Conservation (phyloP, 2,329 filamentous ascomycete species). For the Verticillium longisporum region DNA sequence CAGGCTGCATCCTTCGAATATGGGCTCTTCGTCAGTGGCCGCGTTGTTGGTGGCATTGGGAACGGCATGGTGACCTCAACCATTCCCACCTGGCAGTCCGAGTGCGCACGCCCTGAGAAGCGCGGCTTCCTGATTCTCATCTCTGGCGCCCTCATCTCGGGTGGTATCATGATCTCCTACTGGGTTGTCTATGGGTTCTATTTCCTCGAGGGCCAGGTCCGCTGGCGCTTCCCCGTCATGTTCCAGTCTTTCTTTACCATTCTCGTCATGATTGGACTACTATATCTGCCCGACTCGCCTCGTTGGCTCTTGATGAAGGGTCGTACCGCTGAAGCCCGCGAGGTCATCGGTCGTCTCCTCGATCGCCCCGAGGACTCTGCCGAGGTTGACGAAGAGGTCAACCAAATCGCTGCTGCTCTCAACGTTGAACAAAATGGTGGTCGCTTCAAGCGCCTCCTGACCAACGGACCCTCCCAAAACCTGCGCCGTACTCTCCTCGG, state of each 20-base stretch:
- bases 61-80: slow-evolving; percentile 21
- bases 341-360: slow-evolving; percentile 17
- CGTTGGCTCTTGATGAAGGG: slow-evolving; percentile 29
- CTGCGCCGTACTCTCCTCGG: slow-evolving; percentile 51
- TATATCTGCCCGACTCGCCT: slow-evolving; percentile 24
- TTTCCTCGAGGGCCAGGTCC: slow-evolving; percentile 19
- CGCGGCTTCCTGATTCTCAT: slow-evolving; percentile 19
- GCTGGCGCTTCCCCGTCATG: slow-evolving; percentile 25
- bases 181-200: slow-evolving; percentile 24
- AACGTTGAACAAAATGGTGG: slow-evolving; percentile 17
- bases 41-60: slow-evolving; percentile 18
- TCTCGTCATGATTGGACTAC: slow-evolving; percentile 24
- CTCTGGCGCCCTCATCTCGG: slow-evolving; percentile 19
- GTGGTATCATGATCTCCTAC: slow-evolving; percentile 23
- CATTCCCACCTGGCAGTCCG: slow-evolving; percentile 21
- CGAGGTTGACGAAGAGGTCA: slow-evolving; percentile 14
- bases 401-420: slow-evolving; percentile 16
- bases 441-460: slow-evolving; percentile 26
- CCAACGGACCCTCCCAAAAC: slow-evolving; percentile 58
- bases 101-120: slow-evolving; percentile 19
- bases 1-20: slow-evolving; percentile 17
- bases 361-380: slow-evolving; percentile 16
- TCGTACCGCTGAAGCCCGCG: slow-evolving; percentile 16
- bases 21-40: slow-evolving; percentile 16
- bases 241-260: slow-evolving; percentile 22